Evolutionary conservation across 805 yeast genomes (phyloP), one percentile per base, ranked within the genome.

Genomic region (Lachancea lanzarotensis): DNA sequence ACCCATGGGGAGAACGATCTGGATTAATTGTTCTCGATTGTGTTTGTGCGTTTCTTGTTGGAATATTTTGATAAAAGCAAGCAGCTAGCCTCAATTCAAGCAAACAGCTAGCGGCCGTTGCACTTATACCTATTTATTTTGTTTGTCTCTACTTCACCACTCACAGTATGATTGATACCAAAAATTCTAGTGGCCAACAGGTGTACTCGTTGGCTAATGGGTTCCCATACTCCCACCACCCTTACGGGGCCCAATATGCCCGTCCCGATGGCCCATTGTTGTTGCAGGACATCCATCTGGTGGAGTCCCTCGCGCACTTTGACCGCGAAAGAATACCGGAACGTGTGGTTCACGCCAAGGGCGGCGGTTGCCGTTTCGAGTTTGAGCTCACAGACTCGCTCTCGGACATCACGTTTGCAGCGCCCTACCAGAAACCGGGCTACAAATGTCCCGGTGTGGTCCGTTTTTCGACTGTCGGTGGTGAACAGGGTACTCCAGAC

Each of bases 381-480:
- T 79, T 79, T 50, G 82, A 75, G 56, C 70, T 74, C 53, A 77
- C 83, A 19, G 81, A 79, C 58, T 75, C 78, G 29, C 64, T 78
- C 44, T 61, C 72, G 10, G 84, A 79, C 53, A 55, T 79, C 43
- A 70, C 76, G 17, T 64, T 46, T 50, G 75, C 75, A 11, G 60
- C 68, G 35, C 69, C 72, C 15, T 69, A 70, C 54, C 72, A 68
- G 48, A 52, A 57, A 1, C 63, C 53, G 9, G 75, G 75, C 16
- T 69, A 70, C 56, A 68, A 67, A 39, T 66, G 70, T 45, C 72
- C 73, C 6, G 61, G 71, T 44, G 56, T 69, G 31, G 53, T 61
- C 7, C 74, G 96, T 65, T 85, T 86, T 68, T 76, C 82, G 40
- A 79, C 85, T 18, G 87, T 81, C 31, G 85, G 84, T 48, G 85